Evolutionary conservation across 306 rosid species (phyloP).

Genomic region (Quercus engelmannii): DNA sequence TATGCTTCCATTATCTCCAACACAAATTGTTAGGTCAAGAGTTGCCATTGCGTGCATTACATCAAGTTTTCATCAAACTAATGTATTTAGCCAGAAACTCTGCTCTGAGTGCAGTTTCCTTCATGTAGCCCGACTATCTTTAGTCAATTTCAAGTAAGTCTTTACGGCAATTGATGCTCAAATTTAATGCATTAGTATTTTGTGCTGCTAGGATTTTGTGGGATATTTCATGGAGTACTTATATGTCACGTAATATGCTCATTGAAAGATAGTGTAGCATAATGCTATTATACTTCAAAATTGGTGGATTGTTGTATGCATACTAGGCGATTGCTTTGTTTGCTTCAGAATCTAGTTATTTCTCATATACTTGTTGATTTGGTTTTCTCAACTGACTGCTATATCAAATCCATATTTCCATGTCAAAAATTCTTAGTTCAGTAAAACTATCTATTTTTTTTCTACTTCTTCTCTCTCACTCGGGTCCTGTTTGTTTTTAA

Average conservation of each 20-base stretch:
- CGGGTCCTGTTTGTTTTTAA: background rate
- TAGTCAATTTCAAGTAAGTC: conserved; percentile 57
- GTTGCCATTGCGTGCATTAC: conserved; percentile 22
- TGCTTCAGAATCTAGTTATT: background rate
- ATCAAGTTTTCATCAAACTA: conserved; percentile 30
- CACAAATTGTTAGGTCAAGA: conserved; percentile 23
- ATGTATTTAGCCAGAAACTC: conserved; percentile 22
- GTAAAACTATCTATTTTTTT: background rate
- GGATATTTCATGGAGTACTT: background rate
- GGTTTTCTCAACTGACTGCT: background rate
- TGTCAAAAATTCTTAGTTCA: no score
- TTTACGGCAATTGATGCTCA: background rate
- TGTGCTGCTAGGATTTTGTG: background rate
- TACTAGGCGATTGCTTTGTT: background rate
- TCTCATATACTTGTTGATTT: background rate
- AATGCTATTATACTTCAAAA: background rate
- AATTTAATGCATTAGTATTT: background rate
- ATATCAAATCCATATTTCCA: no score
- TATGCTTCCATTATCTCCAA: conserved; percentile 22
- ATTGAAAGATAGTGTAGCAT: background rate
- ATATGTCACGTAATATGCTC: background rate
- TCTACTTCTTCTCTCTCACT: background rate
- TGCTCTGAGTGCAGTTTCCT: conserved; percentile 29
- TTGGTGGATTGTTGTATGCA: background rate
- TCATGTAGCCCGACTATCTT: conserved; percentile 34